Percentiles rank a stretch among this genome's conserved stretches.
phyloP scores from a whole-genome alignment of 768 basidiomycete species.

The Calvatia gigantea region DNA sequence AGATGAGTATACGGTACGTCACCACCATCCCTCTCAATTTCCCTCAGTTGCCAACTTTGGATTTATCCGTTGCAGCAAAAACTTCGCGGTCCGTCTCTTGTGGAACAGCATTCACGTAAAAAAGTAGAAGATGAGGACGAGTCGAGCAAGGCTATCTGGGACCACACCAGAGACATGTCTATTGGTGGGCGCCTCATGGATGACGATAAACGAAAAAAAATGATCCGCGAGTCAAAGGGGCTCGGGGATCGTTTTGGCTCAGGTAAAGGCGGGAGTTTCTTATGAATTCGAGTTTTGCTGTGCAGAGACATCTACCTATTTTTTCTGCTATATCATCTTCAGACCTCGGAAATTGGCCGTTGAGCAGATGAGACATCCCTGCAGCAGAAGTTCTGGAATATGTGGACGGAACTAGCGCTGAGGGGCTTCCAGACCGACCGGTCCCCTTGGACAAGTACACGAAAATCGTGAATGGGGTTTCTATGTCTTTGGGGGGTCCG shows the following conservation, averaged over 20 bases:
- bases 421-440: too few relatives aligned
- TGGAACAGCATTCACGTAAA: conserved; percentile 47
- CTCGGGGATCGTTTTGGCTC: conserved; percentile 82
- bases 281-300: conserved; percentile 27
- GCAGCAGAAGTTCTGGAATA: too few relatives aligned
- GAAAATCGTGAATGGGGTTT: too few relatives aligned
- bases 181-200: conserved; percentile 88
- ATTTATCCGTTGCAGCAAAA: conserved; percentile 30
- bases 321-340: neutral
- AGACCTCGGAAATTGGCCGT: neutral
- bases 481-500: too few relatives aligned
- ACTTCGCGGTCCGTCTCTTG: conserved; percentile 49
- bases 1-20: conserved; percentile 73
- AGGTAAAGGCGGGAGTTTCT: conserved; percentile 69
- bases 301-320: too few relatives aligned
- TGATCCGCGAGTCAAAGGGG: conserved; percentile 78
- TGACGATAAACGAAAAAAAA: conserved; percentile 71
- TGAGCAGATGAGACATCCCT: too few relatives aligned
- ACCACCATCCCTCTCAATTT: neutral
- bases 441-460: too few relatives aligned
- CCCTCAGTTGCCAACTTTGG: neutral
- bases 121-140: conserved; percentile 46
- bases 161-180: conserved; percentile 87
- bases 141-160: conserved; percentile 72
- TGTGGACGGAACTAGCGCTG: too few relatives aligned